Conservation (phyloP, 2,329 filamentous ascomycete species). For the Clathrospora elynae region DNA sequence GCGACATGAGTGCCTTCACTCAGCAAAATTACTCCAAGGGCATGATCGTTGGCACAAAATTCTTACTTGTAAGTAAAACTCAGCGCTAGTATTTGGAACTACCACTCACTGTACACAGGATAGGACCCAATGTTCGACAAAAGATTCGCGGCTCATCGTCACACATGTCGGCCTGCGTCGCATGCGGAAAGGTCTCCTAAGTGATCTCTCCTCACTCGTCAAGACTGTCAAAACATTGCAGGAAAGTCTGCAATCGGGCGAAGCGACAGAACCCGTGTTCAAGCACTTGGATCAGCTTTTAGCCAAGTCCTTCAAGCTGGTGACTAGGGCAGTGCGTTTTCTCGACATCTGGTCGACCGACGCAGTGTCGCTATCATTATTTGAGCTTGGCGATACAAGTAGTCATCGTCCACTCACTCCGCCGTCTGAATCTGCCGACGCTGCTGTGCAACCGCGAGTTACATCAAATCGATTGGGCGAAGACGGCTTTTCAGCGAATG, state of each 20-base stretch:
- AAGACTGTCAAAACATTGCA: constrained; percentile 87
- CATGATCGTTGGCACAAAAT: constrained; percentile 90
- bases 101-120: constrained; percentile 62
- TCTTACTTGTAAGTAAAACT: constrained; percentile 71
- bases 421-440: constrained; percentile 44
- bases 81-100: background rate
- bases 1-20: constrained; percentile 77
- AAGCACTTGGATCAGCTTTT: constrained; percentile 91
- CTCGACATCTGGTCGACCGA: constrained; percentile 77
- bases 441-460: constrained; percentile 36
- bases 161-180: constrained; percentile 76
- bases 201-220: constrained; percentile 86
- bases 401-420: constrained; percentile 47
- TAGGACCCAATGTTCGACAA: constrained; percentile 82
- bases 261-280: constrained; percentile 59
- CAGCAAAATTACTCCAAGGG: constrained; percentile 95
- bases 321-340: constrained; percentile 88
- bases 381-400: constrained; percentile 40
- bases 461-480: constrained; percentile 31
- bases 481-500: constrained; percentile 54
- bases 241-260: constrained; percentile 63
- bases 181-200: constrained; percentile 83
- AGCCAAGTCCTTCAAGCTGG: constrained; percentile 88
- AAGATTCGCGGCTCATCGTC: constrained; percentile 77
- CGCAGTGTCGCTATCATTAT: constrained; percentile 56